Percentiles rank a stretch among this genome's conserved stretches.
phyloP scores from a whole-genome alignment of 2,329 filamentous ascomycete genomes.

The Ceratocystis albifundus region DNA sequence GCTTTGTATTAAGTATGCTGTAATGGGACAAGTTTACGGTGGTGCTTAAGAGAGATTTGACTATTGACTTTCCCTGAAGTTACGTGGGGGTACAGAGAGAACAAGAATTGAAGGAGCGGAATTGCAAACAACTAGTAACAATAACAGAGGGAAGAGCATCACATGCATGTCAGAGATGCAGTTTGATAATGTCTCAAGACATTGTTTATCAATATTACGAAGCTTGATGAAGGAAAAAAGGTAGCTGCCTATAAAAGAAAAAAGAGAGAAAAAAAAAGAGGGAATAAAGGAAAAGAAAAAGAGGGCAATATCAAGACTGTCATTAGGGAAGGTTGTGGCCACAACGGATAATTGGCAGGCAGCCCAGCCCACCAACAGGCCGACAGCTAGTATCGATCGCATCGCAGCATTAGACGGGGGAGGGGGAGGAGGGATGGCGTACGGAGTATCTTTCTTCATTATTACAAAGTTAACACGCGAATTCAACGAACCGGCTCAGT shows the following conservation, averaged over 20 bases:
- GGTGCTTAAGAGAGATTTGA: background rate
- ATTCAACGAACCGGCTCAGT: background rate
- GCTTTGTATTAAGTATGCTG: background rate
- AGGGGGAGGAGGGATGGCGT: too few species aligned
- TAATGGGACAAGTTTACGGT: background rate
- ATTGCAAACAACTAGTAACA: background rate
- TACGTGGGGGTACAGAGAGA: slow-evolving; percentile 7
- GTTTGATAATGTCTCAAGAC: background rate
- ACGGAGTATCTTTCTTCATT: background rate
- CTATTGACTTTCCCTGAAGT: background rate
- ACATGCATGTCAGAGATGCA: background rate
- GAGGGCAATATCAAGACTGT: background rate
- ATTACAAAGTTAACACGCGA: background rate
- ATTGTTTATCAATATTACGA: background rate
- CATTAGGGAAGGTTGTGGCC: background rate
- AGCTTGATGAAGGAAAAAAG: background rate
- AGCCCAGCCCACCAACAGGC: background rate
- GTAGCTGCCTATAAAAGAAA: background rate
- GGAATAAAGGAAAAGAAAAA: background rate
- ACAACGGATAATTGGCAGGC: too few species aligned
- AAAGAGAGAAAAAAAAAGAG: background rate
- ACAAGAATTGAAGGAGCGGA: background rate
- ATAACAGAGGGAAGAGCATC: background rate
- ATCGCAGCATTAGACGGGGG: background rate
- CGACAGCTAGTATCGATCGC: background rate